Percentiles rank a stretch among this genome's conserved stretches.
Conservation (phyloP, 2,329 filamentous ascomycete genomes). For the Gliomastix tumulicola region DNA sequence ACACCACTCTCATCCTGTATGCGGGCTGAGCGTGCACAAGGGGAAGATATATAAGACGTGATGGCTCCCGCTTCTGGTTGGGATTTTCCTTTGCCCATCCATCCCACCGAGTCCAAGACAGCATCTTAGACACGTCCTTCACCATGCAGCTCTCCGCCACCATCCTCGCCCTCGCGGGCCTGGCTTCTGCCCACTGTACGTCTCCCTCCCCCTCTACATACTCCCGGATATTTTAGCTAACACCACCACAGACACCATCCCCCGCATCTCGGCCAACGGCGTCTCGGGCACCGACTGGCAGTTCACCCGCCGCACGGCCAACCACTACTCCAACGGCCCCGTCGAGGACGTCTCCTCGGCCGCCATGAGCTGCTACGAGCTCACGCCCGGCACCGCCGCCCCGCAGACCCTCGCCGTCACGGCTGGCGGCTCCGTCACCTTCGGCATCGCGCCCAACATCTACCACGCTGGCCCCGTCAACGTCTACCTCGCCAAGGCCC, state of each 20-base stretch:
- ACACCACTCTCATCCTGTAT: too few species aligned
- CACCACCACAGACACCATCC: constrained; percentile 27
- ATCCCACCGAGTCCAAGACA: too few species aligned
- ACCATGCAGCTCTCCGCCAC: constrained; percentile 9
- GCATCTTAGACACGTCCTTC: too few species aligned
- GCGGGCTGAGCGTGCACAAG: too few species aligned
- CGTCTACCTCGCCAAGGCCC: constrained; percentile 27
- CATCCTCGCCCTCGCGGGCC: constrained; percentile 13
- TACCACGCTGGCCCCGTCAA: constrained; percentile 30
- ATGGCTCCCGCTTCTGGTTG: too few species aligned
- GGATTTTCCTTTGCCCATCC: too few species aligned
- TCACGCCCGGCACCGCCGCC: constrained; percentile 30
- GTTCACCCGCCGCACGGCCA: constrained; percentile 37
- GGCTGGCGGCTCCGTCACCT: constrained; percentile 11
- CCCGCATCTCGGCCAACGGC: constrained; percentile 24
- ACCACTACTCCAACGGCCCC: constrained; percentile 41
- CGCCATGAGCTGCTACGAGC: constrained; percentile 45
- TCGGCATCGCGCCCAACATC: constrained; percentile 30
- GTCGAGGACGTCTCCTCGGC: constrained; percentile 38
- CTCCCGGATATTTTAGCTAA: background rate
- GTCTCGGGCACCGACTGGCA: constrained; percentile 30
- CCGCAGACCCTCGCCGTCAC: constrained; percentile 27
- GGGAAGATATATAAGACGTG: too few species aligned
- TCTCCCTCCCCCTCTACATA: background rate
- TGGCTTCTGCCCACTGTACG: constrained; percentile 31